These are phyloP conservation scores for Penicillium flavigenum DNA, from an alignment of 495 filamentous ascomycete species.

Conservation along the genomic window DNA sequence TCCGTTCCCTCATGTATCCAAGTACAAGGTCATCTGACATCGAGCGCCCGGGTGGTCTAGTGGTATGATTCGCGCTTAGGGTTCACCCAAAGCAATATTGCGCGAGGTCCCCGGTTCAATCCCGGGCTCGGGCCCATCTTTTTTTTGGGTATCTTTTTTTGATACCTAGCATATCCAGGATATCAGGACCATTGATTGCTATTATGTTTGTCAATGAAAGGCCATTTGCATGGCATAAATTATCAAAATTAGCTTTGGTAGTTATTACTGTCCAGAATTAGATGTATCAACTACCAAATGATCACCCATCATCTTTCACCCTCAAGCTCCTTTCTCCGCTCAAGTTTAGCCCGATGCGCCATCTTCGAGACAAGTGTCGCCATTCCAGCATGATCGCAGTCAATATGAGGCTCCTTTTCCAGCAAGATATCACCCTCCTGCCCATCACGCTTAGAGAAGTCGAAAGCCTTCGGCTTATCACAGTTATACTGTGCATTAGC, in stretches of 20 bases:
- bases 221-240: background rate
- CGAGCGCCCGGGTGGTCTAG: conserved; percentile 32
- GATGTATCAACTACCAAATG: background rate
- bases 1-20: no score
- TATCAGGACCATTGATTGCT: no score
- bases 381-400: conserved; percentile 32
- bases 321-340: conserved; percentile 6
- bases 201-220: background rate
- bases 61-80: conserved; percentile 47
- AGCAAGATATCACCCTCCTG: background rate
- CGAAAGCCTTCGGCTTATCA: conserved; percentile 18
- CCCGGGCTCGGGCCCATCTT: no score
- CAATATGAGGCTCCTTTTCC: conserved; percentile 9
- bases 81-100: conserved; percentile 14
- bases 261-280: background rate
- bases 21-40: no score
- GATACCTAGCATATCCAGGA: no score
- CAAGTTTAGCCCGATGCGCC: conserved; percentile 13
- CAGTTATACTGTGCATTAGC: conserved; percentile 40
- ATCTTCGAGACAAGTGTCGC: conserved; percentile 26
- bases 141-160: no score
- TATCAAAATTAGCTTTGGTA: background rate
- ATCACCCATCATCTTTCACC: background rate
- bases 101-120: conserved; percentile 10
- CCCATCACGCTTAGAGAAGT: conserved; percentile 24